Base-by-base conservation (phyloP, 1,284 basidiomycete genomes). In the Pyrrhoderma noxium region DNA sequence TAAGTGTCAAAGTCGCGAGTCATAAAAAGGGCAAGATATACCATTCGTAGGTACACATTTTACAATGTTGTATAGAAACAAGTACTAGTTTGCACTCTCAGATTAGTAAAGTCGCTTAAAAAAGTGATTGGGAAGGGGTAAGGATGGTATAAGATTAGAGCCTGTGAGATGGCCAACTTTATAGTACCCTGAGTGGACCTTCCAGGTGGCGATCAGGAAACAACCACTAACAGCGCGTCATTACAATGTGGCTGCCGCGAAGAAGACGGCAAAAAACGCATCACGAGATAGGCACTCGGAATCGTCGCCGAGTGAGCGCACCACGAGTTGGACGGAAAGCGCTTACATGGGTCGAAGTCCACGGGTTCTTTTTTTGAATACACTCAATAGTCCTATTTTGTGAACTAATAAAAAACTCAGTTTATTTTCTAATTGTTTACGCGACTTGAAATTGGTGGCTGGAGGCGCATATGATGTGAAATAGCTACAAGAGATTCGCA, bases 1-100 rank as follows among this genome's bases (percentile, higher is more conserved):
- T 27, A 13, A 43, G 25, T 34, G 34, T 18, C 16, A 19, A 41
- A 42, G 18, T 34, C 43, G 25, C 31, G 27, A 36, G 23, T 31
- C 18, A 16, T 8, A 21, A 3, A 27, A 46, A 23, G 22, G n/a
- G n/a, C n/a, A n/a, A n/a, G 27, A 39, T 22, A 7, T 41, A 55
- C 53, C 53, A 55, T 45, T 55, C 53, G 36, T 42, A 55, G 19
- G 37, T 55, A 37, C 53, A 55, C 53, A 55, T 55, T 8, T 14
- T 38, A 43, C 34, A 5, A 8, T 34, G 2, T 19, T 11, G 25
- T 27, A 37, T 25, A 18, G 31, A 8, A 16, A 7, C 38, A 38
- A 23, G 16, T 21, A 3, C 23, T 21, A 38, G 21, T 7, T 34
- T 36, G 14, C 35, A 47, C 18, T 13, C 25, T n/a, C 2, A 38